Evolutionary conservation across 2,329 filamentous ascomycete species (phyloP), one percentile per base, ranked within the genome.

Genomic region (Dendryphion nanum): DNA sequence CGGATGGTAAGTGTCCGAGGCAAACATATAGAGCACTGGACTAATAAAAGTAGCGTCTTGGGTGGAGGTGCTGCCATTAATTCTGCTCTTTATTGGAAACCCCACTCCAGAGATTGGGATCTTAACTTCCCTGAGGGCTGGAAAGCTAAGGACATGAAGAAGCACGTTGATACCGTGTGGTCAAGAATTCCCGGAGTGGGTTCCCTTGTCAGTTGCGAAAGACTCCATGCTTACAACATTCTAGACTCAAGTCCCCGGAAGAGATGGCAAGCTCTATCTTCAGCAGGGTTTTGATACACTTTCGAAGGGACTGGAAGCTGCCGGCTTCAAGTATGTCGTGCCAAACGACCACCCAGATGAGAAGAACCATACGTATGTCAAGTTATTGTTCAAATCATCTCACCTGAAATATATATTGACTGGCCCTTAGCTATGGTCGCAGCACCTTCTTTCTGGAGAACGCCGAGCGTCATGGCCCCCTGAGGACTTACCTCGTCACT

Each of bases 51-150:
- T 4, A 56, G 53, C 48, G 71, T 85, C 17, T 70, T 86, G 2
- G 83, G 83, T 21, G 83, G 83, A 30, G 78, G 79, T 4, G 78
- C 75, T 2, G 76, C 78, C n/a, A 71, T 85, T 47, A 86, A 85
- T 50, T 77, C 81, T 21, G 81, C 78, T 24, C 68, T 85, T 16
- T 85, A 78, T 74, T 83, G 78, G 73, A 79, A 76, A 55, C 74
- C 84, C 0, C 77, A 81, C 45, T 71, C 75, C 6, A 59, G 64
- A 5, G 85, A 88, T 57, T 87, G 82, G 70, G 79, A 87, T 55
- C 74, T 78, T 55, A 83, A 84, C 59, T 88, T 85, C 67, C 84
- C 84, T 1, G 46, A 66, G 1, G 83, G 83, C 16, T 89, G 84
- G 84, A 80, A 83, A 61, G 72, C 75, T 17, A 57, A 63, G 3